Evolutionary conservation across 805 yeast species (phyloP).

Genomic region (Tanozyma kutaoensis): DNA sequence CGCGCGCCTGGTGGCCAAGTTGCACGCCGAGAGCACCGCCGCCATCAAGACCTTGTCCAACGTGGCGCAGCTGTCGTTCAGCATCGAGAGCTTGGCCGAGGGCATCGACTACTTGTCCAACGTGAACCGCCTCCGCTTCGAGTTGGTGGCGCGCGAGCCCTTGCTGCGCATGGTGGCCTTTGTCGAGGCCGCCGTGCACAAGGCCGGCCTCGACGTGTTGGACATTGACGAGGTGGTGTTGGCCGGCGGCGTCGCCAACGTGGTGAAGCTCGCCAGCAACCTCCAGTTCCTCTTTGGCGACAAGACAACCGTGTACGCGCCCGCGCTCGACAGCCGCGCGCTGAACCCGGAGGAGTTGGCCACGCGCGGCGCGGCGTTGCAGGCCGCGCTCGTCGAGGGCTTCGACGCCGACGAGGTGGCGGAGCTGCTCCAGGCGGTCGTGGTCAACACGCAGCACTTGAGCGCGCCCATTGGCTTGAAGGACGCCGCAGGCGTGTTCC

Average conservation of each 20-base stretch:
- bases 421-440: slow-evolving; percentile 73
- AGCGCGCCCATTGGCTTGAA: slow-evolving; percentile 75
- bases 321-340: slow-evolving; percentile 60
- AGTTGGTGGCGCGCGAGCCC: slow-evolving; percentile 70
- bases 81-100: slow-evolving; percentile 88
- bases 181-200: slow-evolving; percentile 57
- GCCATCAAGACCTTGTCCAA: slow-evolving; percentile 89
- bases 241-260: slow-evolving; percentile 87
- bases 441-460: slow-evolving; percentile 80
- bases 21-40: slow-evolving; percentile 66
- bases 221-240: slow-evolving; percentile 86
- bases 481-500: slow-evolving; percentile 58
- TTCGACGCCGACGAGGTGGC: slow-evolving; percentile 74
- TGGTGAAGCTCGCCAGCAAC: slow-evolving; percentile 79
- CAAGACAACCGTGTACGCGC: slow-evolving; percentile 60
- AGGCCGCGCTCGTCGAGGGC: slow-evolving; percentile 74
- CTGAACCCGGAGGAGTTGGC: slow-evolving; percentile 79
- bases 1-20: slow-evolving; percentile 80
- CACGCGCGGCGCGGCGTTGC: slow-evolving; percentile 93
- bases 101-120: slow-evolving; percentile 90
- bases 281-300: slow-evolving; percentile 72
- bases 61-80: slow-evolving; percentile 77
- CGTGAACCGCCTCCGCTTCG: slow-evolving; percentile 89
- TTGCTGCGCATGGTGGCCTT: slow-evolving; percentile 66
- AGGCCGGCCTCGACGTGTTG: slow-evolving; percentile 74